Conservation (phyloP, 371 early-diverging fungal genomes). For the Circinella minor region DNA sequence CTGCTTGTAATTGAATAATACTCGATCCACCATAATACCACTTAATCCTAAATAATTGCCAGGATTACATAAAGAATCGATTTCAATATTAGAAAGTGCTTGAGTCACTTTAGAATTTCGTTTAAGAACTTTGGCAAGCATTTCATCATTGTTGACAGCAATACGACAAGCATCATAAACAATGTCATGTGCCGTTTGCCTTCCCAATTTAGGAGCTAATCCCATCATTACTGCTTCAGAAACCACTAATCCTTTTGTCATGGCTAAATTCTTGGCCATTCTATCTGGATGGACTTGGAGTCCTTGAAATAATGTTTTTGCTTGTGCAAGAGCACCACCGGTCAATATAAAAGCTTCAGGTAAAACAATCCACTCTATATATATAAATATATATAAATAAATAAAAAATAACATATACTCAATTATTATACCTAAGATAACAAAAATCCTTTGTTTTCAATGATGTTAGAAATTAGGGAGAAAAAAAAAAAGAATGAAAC, state of each 20-base stretch:
- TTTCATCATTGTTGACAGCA: conserved; percentile 16
- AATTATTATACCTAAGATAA: too few species aligned
- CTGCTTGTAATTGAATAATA: neutral
- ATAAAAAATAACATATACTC: too few species aligned
- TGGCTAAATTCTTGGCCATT: conserved; percentile 21
- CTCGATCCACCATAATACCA: conserved; percentile 24
- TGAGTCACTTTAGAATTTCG: conserved; percentile 12
- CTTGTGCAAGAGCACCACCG: conserved; percentile 21
- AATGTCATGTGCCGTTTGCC: conserved; percentile 27
- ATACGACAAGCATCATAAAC: conserved; percentile 27
- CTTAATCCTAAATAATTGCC: conserved; percentile 22
- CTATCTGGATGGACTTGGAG: conserved; percentile 20
- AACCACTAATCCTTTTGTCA: conserved; percentile 26
- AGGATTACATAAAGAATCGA: conserved; percentile 21
- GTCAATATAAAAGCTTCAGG: conserved; percentile 28
- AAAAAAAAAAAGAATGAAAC: neutral
- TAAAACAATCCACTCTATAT: conserved; percentile 26
- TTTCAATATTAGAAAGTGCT: conserved; percentile 8
- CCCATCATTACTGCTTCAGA: conserved; percentile 32
- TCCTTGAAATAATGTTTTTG: conserved; percentile 20
- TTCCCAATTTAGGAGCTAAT: conserved; percentile 18
- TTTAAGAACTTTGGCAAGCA: conserved; percentile 16
- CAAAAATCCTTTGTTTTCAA: too few species aligned
- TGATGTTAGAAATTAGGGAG: too few species aligned
- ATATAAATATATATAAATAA: neutral